Evolutionary conservation across 306 rosid species (phyloP).

Genomic region (Fragaria nilgerrensis): DNA sequence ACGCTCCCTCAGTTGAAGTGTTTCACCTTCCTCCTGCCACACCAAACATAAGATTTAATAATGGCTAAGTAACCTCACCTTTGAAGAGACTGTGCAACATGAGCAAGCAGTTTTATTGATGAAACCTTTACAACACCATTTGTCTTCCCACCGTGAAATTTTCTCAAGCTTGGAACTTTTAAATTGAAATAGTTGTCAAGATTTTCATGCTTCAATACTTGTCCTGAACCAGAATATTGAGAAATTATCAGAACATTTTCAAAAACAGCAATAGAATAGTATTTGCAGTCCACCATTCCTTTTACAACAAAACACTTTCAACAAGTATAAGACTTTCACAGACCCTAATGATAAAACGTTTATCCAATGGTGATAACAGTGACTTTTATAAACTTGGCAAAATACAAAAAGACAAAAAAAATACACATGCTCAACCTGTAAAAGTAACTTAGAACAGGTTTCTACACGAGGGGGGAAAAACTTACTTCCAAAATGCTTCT

Average conservation of each 20-base stretch:
- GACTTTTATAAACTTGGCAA: not conserved
- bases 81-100: slow-evolving; percentile 60
- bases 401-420: not conserved
- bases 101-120: slow-evolving; percentile 52
- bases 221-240: slow-evolving; percentile 50
- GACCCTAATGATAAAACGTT: not conserved
- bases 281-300: not conserved
- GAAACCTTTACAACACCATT: slow-evolving; percentile 66
- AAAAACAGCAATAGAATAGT: not conserved
- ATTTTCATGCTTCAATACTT: slow-evolving; percentile 81
- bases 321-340: not conserved
- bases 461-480: slow-evolving; percentile 19
- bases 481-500: slow-evolving; percentile 93
- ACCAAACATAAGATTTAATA: not conserved
- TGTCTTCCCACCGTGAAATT: slow-evolving; percentile 39
- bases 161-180: slow-evolving; percentile 80
- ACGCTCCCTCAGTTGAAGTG: not conserved
- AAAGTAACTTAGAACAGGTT: not conserved
- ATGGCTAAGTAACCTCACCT: slow-evolving; percentile 46
- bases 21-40: slow-evolving; percentile 3
- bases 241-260: slow-evolving; percentile 19
- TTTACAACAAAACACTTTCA: not conserved
- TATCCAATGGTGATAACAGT: not conserved
- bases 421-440: not conserved
- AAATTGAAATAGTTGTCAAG: slow-evolving; percentile 62